Base-by-base conservation (phyloP, 345 rosid genomes). In the Rhizophora apiculata region DNA sequence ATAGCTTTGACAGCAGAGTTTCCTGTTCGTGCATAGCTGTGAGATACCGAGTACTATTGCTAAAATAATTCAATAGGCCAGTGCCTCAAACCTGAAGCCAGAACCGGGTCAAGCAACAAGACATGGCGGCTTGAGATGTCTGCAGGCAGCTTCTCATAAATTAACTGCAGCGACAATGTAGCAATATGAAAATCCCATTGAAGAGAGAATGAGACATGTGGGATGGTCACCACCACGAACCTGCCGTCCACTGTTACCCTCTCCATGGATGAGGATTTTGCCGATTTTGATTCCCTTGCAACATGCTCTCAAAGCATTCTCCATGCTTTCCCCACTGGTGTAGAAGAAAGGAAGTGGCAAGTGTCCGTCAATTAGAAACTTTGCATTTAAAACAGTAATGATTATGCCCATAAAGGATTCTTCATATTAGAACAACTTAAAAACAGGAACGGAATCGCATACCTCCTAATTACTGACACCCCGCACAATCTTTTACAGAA, bases 241-340 rank as follows among this genome's bases (percentile, higher is more conserved):
- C 94, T 91, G 92, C 39, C 91, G 80, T 70, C 97, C 96, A 68
- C 79, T 81, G 64, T 73, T 81, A 37, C 88, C 88, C 78, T 83
- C 93, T 79, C 91, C 84, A 64, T 87, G 96, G 64, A 91, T 91
- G 36, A 91, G 91, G 52, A 94, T 85, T 84, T 91, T 94, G 37
- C 98, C 97, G 24, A 94, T 87, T 80, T 89, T 94, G 65, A 89
- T 89, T 67, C 97, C 89, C 64, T 94, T 91, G 78, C 98, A 91
- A 69, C 98, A 94, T 22, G 97, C 98, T 76, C 97, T 82, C 63
- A 94, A 78, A 26, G 97, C 97, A 63, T 91, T 94, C 73, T 91
- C 97, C 97, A 93, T 93, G 87, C 98, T 93, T 76, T 93, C 94
- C 37, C 98, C 98, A 65, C 98, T 93, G 73, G 29, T 39, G 46